phyloP scores from a whole-genome alignment of 495 filamentous ascomycete species.

The Paragyromitra xinjiangensis region DNA sequence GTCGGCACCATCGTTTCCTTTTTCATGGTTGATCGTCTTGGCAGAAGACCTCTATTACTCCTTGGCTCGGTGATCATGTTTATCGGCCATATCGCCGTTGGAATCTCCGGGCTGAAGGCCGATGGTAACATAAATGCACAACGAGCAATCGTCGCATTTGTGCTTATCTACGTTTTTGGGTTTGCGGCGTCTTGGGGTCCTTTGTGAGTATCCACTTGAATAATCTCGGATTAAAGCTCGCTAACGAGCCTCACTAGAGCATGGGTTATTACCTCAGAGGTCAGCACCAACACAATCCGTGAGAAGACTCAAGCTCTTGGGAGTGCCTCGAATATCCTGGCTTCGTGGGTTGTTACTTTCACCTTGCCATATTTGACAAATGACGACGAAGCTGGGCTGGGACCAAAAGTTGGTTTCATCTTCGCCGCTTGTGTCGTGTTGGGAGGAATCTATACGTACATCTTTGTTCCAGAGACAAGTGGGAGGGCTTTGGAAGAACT shows the following conservation, averaged over 20 bases:
- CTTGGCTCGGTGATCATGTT: constrained; percentile 66
- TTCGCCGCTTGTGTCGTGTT: constrained; percentile 45
- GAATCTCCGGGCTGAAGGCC: constrained; percentile 60
- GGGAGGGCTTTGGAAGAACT: constrained; percentile 54
- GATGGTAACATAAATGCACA: constrained; percentile 61
- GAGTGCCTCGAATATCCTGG: constrained; percentile 41
- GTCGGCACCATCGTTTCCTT: constrained; percentile 72
- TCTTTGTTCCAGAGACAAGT: constrained; percentile 50
- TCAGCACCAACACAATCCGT: constrained; percentile 46
- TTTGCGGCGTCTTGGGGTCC: constrained; percentile 85
- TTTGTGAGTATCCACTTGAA: constrained; percentile 16
- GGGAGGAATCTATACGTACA: constrained; percentile 44
- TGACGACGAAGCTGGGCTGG: constrained; percentile 41
- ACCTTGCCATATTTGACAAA: constrained; percentile 46
- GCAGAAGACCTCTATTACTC: constrained; percentile 63
- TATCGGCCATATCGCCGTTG: constrained; percentile 65
- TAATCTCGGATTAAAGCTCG: not conserved
- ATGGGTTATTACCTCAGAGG: constrained; percentile 51
- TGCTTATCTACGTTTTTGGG: constrained; percentile 84
- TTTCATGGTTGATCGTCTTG: constrained; percentile 69
- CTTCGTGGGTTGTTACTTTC: constrained; percentile 43
- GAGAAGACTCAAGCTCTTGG: constrained; percentile 52
- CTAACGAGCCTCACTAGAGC: constrained; percentile 15
- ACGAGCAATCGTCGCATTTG: constrained; percentile 72
- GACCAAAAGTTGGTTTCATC: constrained; percentile 52